A percentile compares a stretch with the other conserved stretches of the same genome.
Evolutionary conservation across 768 basidiomycete genomes (phyloP).

Genomic region (Pleurotus tuber-regium): DNA sequence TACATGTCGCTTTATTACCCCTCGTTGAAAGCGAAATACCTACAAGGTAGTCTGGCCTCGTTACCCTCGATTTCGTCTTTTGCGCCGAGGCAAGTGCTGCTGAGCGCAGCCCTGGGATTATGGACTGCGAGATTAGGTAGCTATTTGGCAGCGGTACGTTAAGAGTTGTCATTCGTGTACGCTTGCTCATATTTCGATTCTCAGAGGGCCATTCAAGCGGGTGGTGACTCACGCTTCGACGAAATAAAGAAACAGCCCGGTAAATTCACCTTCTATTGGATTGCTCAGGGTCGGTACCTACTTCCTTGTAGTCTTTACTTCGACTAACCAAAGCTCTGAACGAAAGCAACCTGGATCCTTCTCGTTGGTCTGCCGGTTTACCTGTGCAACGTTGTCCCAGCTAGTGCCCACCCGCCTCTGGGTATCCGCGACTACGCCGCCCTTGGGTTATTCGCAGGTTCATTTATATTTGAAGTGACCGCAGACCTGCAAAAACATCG

Average conservation of each 20-base stretch:
- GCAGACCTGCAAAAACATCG: slow-evolving; percentile 65
- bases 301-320: neutral
- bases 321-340: neutral
- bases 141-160: slow-evolving; percentile 52
- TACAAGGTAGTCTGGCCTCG: slow-evolving; percentile 33
- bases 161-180: neutral
- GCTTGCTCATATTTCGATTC: neutral
- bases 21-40: slow-evolving; percentile 45
- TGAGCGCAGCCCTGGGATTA: slow-evolving; percentile 52
- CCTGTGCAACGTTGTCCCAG: slow-evolving; percentile 55
- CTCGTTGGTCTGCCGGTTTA: slow-evolving; percentile 70
- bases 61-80: slow-evolving; percentile 45
- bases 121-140: slow-evolving; percentile 65
- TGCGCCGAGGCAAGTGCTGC: slow-evolving; percentile 58
- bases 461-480: slow-evolving; percentile 58
- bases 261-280: slow-evolving; percentile 58
- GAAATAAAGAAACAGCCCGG: slow-evolving; percentile 39
- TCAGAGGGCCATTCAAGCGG: slow-evolving; percentile 44
- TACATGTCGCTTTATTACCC: slow-evolving; percentile 64
- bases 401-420: slow-evolving; percentile 47
- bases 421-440: slow-evolving; percentile 52
- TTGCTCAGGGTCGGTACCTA: slow-evolving; percentile 46
- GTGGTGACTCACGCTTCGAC: slow-evolving; percentile 67
- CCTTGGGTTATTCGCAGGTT: slow-evolving; percentile 50
- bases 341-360: slow-evolving; percentile 60